Percentiles rank a stretch among this genome's conserved stretches.
Evolutionary conservation across 2,329 filamentous ascomycete species (phyloP).

Genomic region (Pseudogymnoascus sp.): DNA sequence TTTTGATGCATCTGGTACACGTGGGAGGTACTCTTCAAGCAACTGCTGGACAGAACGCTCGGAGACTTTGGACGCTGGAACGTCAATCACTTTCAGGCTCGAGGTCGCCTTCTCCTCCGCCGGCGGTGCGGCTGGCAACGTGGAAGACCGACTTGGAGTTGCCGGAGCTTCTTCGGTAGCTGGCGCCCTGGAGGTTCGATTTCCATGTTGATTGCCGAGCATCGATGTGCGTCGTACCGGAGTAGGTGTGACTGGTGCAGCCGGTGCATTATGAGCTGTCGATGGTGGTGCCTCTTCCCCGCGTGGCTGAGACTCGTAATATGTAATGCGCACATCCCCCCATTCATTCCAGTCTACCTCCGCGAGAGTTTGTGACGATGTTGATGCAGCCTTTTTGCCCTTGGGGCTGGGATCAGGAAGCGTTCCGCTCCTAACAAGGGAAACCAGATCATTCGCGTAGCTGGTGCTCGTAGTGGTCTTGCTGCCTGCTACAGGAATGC

Average conservation of each 20-base stretch:
- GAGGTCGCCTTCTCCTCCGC: slow-evolving; percentile 21
- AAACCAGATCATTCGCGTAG: slow-evolving; percentile 77
- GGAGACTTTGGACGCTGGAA: slow-evolving; percentile 44
- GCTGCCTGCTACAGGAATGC: slow-evolving; percentile 34
- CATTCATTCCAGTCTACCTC: slow-evolving; percentile 62
- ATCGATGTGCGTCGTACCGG: slow-evolving; percentile 28
- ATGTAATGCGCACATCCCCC: slow-evolving; percentile 71
- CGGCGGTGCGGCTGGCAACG: slow-evolving; percentile 10
- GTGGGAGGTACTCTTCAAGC: slow-evolving; percentile 46
- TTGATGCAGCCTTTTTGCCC: slow-evolving; percentile 15
- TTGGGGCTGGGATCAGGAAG: slow-evolving; percentile 26
- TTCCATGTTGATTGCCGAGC: slow-evolving; percentile 23
- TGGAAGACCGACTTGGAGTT: slow-evolving; percentile 17
- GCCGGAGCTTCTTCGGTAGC: slow-evolving; percentile 31
- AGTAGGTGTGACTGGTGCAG: slow-evolving; percentile 25
- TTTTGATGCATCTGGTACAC: slow-evolving; percentile 62
- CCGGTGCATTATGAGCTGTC: slow-evolving; percentile 22
- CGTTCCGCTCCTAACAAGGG: slow-evolving; percentile 55
- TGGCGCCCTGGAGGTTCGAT: slow-evolving; percentile 23
- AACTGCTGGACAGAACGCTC: slow-evolving; percentile 49
- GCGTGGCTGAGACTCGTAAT: slow-evolving; percentile 47
- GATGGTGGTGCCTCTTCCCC: slow-evolving; percentile 22
- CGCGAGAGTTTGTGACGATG: slow-evolving; percentile 3
- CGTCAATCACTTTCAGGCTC: slow-evolving; percentile 34
- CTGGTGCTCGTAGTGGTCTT: slow-evolving; percentile 42